Percentiles rank a stretch among this genome's conserved stretches.
These are phyloP conservation scores for Agaricus blazei DNA, from an alignment of 768 basidiomycete species.

Conservation along the genomic window DNA sequence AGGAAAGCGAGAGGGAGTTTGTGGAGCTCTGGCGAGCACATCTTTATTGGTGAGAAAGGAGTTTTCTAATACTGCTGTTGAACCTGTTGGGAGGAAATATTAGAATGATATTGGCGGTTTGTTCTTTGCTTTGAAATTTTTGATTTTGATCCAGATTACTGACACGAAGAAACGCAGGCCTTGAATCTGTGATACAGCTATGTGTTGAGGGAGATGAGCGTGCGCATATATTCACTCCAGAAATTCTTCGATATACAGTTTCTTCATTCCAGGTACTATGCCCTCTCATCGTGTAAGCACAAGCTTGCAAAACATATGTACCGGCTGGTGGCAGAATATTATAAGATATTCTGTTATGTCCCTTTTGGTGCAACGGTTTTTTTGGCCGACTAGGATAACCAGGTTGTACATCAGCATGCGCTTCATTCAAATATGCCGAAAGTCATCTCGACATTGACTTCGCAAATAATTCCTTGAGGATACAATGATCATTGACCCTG, in stretches of 20 bases:
- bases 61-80: slow-evolving; percentile 61
- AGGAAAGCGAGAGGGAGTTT: slow-evolving; percentile 21
- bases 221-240: slow-evolving; percentile 40
- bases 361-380: too few relatives aligned
- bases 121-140: slow-evolving; percentile 10
- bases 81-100: slow-evolving; percentile 70
- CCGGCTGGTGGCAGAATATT: too few relatives aligned
- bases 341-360: too few relatives aligned
- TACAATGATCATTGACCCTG: slow-evolving; percentile 95
- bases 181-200: slow-evolving; percentile 74
- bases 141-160: not conserved
- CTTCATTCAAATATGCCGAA: slow-evolving; percentile 85
- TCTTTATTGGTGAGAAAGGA: slow-evolving; percentile 71
- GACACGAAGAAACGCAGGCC: slow-evolving; percentile 36
- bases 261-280: slow-evolving; percentile 63
- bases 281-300: too few relatives aligned
- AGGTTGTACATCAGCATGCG: slow-evolving; percentile 78
- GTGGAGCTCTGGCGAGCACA: slow-evolving; percentile 23
- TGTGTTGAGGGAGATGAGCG: slow-evolving; percentile 79
- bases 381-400: too few relatives aligned
- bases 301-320: too few relatives aligned
- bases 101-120: slow-evolving; percentile 83
- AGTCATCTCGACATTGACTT: slow-evolving; percentile 65
- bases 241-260: not conserved
- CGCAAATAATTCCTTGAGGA: slow-evolving; percentile 61